Evolutionary conservation across 495 filamentous ascomycete genomes (phyloP), one percentile per base, ranked within the genome.

Genomic region (Glutinoglossum americanum): DNA sequence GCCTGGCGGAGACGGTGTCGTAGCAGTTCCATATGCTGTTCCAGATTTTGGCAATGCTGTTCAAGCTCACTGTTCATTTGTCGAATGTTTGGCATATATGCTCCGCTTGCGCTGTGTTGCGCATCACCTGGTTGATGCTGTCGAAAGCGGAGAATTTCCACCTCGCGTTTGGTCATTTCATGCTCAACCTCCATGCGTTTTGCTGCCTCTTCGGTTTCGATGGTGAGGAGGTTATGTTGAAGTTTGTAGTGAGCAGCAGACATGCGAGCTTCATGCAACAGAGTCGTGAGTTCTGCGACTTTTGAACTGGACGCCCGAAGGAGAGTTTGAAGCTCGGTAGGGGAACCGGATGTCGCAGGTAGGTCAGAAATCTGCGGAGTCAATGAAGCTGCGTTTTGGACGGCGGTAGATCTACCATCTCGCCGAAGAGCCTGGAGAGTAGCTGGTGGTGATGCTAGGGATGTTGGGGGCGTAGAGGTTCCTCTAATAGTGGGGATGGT

Each of bases 131-230:
- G 51, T 54, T 74, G 75, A 59, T 71, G 66, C 60, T 79, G 73
- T 19, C 73, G 77, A 55, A 72, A 76, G 61, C 88, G 85, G 23
- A 98, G 70, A 10, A 90, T 86, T 59, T 95, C 83, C 7, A 95
- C 84, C 67, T 98, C 93, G 33, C 85, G 77, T 57, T 84, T 81
- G n/a, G 83, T 84, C 72, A 97, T 87, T 53, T 93, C 85, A 58
- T 93, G 86, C 69, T 98, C 92, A 11, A 97, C 92, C 37, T 81
- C 85, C 59, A 89, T 87, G 39, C 89, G 80, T 67, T 93, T 89
- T 4, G 85, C 76, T 26, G 88, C 83, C 67, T 94, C 89, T 30
- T 82, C 78, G 45, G 84, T 90, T 63, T 93, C 86, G 55, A 97
- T 85, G 54, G 75, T 81, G 25, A 95, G 76, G 60, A 98, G 75